These are phyloP conservation scores for Fusarium redolens DNA, from an alignment of 2,329 filamentous ascomycete species.

Conservation along the genomic window DNA sequence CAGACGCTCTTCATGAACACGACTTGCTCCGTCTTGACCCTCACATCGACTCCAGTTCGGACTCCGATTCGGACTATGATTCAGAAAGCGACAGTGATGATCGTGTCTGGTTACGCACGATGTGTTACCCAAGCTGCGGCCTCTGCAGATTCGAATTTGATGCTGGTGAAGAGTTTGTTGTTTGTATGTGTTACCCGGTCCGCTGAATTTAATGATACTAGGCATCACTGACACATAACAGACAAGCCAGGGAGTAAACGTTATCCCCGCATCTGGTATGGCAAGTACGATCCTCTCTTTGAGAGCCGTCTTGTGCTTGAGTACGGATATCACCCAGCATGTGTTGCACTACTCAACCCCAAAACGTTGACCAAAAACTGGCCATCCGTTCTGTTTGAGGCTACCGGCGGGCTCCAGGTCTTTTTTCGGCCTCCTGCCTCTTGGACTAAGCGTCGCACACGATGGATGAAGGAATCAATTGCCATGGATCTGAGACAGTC, in stretches of 20 bases:
- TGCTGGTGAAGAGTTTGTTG: not conserved
- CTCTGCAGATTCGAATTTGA: not conserved
- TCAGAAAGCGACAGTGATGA: not conserved
- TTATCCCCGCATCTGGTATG: not conserved
- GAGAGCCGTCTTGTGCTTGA: not conserved
- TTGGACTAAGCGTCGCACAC: fast-evolving
- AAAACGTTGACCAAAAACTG: not conserved
- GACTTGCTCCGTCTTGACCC: too few relatives aligned
- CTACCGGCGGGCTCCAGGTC: not conserved
- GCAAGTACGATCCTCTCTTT: not conserved
- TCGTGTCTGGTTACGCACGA: not conserved
- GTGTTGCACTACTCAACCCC: not conserved
- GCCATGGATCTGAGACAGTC: not conserved
- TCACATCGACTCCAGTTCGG: too few relatives aligned
- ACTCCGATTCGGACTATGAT: not conserved
- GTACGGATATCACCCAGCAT: not conserved
- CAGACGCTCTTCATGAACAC: too few relatives aligned
- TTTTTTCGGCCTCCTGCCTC: not conserved
- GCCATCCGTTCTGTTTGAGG: not conserved
- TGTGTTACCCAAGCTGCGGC: not conserved
- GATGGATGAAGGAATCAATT: not conserved
- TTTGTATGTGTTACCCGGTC: not conserved
- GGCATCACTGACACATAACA: not conserved
- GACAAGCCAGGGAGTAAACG: not conserved
- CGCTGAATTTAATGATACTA: not conserved